Conservation (phyloP, 1,284 basidiomycete species). For the Sparassis latifolia region DNA sequence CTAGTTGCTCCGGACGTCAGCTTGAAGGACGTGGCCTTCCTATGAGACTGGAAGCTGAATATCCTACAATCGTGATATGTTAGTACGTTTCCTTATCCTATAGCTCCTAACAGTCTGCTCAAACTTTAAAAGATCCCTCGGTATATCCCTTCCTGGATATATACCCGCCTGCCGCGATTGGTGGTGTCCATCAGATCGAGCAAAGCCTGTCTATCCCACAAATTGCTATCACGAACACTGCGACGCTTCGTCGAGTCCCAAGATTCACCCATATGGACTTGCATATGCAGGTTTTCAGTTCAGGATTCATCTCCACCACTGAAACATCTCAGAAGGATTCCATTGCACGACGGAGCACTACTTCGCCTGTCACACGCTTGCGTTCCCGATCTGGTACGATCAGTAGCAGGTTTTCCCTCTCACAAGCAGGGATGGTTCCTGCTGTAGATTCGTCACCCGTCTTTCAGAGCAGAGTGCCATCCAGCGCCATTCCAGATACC, state of each 20-base stretch:
- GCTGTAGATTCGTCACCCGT: background rate
- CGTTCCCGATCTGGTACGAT: background rate
- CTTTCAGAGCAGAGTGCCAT: background rate
- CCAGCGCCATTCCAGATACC: background rate
- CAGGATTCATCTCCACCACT: background rate
- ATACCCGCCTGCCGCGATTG: slow-evolving; percentile 28
- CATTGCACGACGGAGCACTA: background rate
- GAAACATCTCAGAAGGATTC: slow-evolving; percentile 1
- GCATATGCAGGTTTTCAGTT: slow-evolving; percentile 1
- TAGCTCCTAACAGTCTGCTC: background rate
- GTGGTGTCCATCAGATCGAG: background rate
- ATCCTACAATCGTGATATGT: slow-evolving; percentile 13
- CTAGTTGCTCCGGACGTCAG: background rate
- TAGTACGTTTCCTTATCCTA: background rate
- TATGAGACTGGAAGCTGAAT: slow-evolving; percentile 1
- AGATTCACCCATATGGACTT: slow-evolving; percentile 11
- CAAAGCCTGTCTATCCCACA: slow-evolving; percentile 23
- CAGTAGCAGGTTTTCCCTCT: background rate
- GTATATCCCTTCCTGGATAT: slow-evolving; percentile 36
- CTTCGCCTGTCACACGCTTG: background rate
- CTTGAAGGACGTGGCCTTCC: background rate
- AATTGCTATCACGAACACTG: background rate
- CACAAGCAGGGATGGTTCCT: background rate
- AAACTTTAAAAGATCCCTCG: slow-evolving; percentile 14
- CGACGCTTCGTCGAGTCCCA: background rate